Evolutionary conservation across 2,329 filamentous ascomycete genomes (phyloP), one percentile per base, ranked within the genome.

Genomic region (Fusarium secorum): DNA sequence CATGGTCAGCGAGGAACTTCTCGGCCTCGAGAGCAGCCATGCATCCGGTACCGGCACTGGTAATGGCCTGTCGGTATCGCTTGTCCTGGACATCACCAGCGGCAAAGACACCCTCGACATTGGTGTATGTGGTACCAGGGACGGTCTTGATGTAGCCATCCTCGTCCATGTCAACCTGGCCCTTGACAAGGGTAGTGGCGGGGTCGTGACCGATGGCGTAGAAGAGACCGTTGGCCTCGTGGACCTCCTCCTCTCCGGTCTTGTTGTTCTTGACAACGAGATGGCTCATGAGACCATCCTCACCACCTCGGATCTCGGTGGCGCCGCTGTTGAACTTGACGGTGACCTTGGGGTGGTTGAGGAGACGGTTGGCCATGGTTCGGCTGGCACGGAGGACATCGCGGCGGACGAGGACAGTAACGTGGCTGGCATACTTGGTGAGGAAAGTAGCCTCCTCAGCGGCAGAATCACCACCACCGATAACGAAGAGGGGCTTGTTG

Each of bases 21-120:
- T 99, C 96, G 14, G 95, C 95, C 79, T 99, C 96, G 59, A 99
- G 88, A 15, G 95, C 96, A 57, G 96, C 96, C 85, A 98, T 91
- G 82, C 96, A 99, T 71, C 96, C 96, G 67, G 95, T 94, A 66
- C 94, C 95, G 76, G 96, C 96, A 84, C 95, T 98, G 72, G 96
- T 99, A 74, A 99, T 97, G 49, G 96, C 96, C 85, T 99, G 96
- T 80, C 96, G 90, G 82, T 99, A 99, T 79, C 91, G 90, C 91
- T 98, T 99, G 81, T 99, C 97, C 85, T 99, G 96, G 14, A 99
- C 97, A 80, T 99, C 96, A 71, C 96, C 96, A 14, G 95, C 96
- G 39, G 96, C 96, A 79, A 98, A 99, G 24, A 99, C 94, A 80
- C 96, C 96, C 79, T 94, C 89, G 10, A 98, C 83, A 82, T 90